Percentiles rank a stretch among this genome's conserved stretches.
Conservation (phyloP, 83 land plant genomes). For the Diphasiastrum complanatum region DNA sequence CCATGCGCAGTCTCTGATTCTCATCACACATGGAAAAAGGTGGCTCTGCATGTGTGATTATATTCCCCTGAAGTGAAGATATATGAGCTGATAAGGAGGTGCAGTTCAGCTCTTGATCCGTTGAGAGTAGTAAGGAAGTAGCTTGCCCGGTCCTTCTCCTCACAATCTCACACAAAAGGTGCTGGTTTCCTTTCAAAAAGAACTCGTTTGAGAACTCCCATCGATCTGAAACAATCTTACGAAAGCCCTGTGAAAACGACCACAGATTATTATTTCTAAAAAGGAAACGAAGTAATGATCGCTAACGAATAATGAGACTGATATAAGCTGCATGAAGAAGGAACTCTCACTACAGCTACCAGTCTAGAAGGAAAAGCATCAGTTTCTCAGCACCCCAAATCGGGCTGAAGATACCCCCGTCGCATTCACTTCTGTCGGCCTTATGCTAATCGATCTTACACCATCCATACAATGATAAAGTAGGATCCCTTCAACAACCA, state of each 20-base stretch:
- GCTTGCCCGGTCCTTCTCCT: background rate
- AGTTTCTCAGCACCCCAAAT: too few species aligned
- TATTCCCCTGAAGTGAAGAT: background rate
- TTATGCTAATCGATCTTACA: background rate
- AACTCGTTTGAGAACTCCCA: conserved; percentile 17
- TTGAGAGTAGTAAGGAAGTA: too few species aligned
- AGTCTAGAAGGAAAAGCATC: too few species aligned
- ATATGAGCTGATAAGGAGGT: background rate
- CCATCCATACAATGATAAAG: background rate
- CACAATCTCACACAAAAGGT: conserved; percentile 6
- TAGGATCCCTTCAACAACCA: background rate
- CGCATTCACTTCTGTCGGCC: too few species aligned
- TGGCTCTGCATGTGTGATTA: background rate
- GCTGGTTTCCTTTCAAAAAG: conserved; percentile 13
- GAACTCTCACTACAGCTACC: too few species aligned
- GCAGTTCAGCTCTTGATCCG: background rate
- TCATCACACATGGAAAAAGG: conserved; percentile 8
- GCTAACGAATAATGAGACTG: too few species aligned
- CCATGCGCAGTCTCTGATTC: conserved; percentile 22
- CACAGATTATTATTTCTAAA: background rate
- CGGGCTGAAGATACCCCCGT: too few species aligned
- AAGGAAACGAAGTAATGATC: background rate
- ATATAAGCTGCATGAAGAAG: too few species aligned
- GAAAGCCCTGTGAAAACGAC: conserved; percentile 12
- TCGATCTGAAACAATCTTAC: conserved; percentile 15